Evolutionary conservation across 2,329 filamentous ascomycete genomes (phyloP).

Genomic region (Neurospora crassa): DNA sequence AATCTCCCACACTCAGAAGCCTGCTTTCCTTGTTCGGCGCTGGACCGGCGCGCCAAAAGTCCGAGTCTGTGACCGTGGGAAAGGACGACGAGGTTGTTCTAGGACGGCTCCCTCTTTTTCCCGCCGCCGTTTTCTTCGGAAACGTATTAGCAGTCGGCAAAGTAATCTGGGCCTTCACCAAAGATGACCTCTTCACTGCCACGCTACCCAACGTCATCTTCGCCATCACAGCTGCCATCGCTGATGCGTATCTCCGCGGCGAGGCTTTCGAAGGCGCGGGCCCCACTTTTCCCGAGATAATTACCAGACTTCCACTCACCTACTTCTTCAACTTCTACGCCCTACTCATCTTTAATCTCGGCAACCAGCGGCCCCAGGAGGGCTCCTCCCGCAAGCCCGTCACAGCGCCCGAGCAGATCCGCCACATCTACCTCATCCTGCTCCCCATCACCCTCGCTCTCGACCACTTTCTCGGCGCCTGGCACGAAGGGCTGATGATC

Average conservation of each 20-base stretch:
- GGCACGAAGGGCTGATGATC: neutral
- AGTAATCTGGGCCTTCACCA: neutral
- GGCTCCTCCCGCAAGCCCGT: neutral
- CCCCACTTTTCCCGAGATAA: neutral
- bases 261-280: neutral
- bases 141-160: neutral
- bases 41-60: neutral
- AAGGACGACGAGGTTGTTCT: neutral
- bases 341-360: neutral
- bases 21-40: neutral
- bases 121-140: neutral
- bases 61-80: neutral
- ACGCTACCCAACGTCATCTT: neutral
- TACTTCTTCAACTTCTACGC: neutral
- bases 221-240: neutral
- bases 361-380: neutral
- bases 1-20: neutral
- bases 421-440: neutral
- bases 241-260: neutral
- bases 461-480: neutral
- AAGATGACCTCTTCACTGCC: neutral
- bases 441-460: neutral
- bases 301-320: neutral
- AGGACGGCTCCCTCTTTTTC: neutral
- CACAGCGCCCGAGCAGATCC: neutral